A percentile compares a stretch with the other conserved stretches of the same genome.
phyloP scores from a whole-genome alignment of 768 basidiomycete genomes.

The Lentinula lateritia region DNA sequence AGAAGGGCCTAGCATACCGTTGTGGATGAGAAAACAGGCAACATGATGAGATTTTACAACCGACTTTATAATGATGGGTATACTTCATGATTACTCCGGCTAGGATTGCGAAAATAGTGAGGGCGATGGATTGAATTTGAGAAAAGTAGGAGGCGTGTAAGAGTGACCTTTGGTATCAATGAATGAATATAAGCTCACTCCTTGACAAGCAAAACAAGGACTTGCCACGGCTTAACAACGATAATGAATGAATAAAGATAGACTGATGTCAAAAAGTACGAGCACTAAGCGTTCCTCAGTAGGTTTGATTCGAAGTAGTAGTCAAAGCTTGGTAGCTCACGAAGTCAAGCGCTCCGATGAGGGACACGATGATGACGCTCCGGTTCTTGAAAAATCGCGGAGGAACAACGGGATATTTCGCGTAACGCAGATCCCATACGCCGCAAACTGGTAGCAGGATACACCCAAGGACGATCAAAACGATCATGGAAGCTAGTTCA shows the following conservation, averaged over 20 bases:
- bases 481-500: slow-evolving; percentile 40
- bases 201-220: neutral
- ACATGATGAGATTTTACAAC: neutral
- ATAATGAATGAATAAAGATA: slow-evolving; percentile 70
- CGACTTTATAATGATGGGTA: slow-evolving; percentile 51
- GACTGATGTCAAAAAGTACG: slow-evolving; percentile 64
- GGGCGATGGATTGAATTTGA: slow-evolving; percentile 50
- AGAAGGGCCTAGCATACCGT: slow-evolving; percentile 32
- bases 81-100: slow-evolving; percentile 54
- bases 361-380: slow-evolving; percentile 51
- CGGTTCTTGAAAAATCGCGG: slow-evolving; percentile 51
- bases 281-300: slow-evolving; percentile 29
- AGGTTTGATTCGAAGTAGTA: neutral
- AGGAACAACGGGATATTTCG: slow-evolving; percentile 56
- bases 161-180: slow-evolving; percentile 36
- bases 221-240: slow-evolving; percentile 44
- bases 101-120: slow-evolving; percentile 59
- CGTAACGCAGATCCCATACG: slow-evolving; percentile 44
- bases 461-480: slow-evolving; percentile 44
- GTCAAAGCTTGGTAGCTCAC: slow-evolving; percentile 23
- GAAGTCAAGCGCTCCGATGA: slow-evolving; percentile 64
- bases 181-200: neutral
- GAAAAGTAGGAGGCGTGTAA: slow-evolving; percentile 57
- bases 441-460: slow-evolving; percentile 36
- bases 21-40: neutral